Evolutionary conservation across 345 rosid genomes (phyloP).

Genomic region (Syzygium oleosum): DNA sequence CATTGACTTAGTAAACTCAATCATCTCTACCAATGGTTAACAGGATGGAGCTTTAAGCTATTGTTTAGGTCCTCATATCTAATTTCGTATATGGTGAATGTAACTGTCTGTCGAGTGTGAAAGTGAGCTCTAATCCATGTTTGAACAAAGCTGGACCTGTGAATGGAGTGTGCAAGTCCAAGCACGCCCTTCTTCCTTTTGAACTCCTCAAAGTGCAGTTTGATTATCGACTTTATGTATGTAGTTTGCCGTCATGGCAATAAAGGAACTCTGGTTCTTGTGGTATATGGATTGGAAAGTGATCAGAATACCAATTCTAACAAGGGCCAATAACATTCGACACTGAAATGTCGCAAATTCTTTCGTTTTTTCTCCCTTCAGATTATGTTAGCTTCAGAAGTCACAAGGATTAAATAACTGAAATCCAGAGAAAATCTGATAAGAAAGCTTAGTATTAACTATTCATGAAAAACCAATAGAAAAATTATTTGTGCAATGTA

Average conservation of each 20-base stretch:
- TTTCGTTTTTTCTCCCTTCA: too few species aligned
- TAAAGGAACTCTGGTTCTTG: neutral
- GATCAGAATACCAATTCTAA: neutral
- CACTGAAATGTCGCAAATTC: too few species aligned
- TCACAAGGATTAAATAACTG: neutral
- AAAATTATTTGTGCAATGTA: neutral
- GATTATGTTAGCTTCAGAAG: neutral
- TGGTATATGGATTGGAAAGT: neutral
- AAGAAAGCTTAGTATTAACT: neutral
- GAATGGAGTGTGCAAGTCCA: neutral
- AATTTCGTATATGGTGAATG: neutral
- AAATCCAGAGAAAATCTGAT: too few species aligned
- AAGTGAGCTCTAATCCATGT: neutral
- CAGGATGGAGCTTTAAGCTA: neutral
- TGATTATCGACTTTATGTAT: neutral
- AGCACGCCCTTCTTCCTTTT: neutral
- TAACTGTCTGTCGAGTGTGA: neutral
- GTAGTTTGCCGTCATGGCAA: neutral
- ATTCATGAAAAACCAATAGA: neutral
- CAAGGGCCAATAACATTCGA: neutral
- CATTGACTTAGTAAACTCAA: neutral
- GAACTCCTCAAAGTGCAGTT: constrained; percentile 1
- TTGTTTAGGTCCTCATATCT: neutral
- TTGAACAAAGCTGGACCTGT: neutral
- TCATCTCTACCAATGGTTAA: neutral